phyloP scores from a whole-genome alignment of 129 eudicot genomes.

The Smallanthus sonchifolius region DNA sequence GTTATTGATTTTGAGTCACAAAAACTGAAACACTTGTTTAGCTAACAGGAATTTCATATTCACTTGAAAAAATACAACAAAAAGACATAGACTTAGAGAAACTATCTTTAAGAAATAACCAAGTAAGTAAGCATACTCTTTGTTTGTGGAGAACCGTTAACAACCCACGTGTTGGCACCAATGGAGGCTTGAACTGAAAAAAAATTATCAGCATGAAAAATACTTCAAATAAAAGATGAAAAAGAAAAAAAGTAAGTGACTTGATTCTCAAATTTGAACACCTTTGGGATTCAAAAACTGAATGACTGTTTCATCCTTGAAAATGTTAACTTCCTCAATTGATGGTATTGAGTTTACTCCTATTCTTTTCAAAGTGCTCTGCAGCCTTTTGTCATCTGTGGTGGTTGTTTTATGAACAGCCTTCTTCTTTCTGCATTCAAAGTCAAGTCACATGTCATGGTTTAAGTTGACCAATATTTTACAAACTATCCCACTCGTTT shows the following conservation, averaged over 20 bases:
- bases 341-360: too few species aligned
- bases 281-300: conserved; percentile 82
- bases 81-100: neutral
- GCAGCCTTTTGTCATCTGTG: too few species aligned
- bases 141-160: conserved; percentile 81
- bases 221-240: too few species aligned
- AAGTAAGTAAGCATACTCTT: conserved; percentile 50
- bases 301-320: conserved; percentile 71
- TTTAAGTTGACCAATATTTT: neutral
- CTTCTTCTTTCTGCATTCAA: too few species aligned
- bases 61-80: too few species aligned
- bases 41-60: too few species aligned
- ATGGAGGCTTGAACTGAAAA: conserved; percentile 79
- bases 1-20: too few species aligned
- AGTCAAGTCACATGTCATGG: neutral
- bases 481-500: neutral
- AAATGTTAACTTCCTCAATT: conserved; percentile 52
- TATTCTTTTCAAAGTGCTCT: too few species aligned
- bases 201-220: neutral
- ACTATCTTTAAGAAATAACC: too few species aligned
- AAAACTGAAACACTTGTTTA: too few species aligned
- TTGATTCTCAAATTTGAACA: neutral
- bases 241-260: too few species aligned
- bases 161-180: conserved; percentile 64
- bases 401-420: too few species aligned